phyloP scores from a whole-genome alignment of 495 filamentous ascomycete species.

The Penicillium maclennaniae region DNA sequence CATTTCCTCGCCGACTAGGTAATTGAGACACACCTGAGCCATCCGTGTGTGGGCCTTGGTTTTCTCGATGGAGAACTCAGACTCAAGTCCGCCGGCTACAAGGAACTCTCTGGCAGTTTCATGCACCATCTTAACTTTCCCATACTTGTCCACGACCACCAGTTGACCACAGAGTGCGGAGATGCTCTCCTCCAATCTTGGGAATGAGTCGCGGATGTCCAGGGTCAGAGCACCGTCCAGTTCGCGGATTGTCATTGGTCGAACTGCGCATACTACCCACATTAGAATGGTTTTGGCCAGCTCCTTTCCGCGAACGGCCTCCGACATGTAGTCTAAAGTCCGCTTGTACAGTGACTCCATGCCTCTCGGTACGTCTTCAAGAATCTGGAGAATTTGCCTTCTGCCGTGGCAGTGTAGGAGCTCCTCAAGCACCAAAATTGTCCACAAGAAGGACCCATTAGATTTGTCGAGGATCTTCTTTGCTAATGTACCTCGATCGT shows the following conservation, averaged over 20 bases:
- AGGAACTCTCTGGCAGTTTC: constrained; percentile 34
- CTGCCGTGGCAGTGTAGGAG: constrained; percentile 22
- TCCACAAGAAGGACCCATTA: constrained; percentile 36
- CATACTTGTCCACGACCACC: constrained; percentile 23
- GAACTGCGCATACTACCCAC: constrained; percentile 28
- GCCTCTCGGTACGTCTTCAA: constrained; percentile 31
- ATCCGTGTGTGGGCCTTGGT: constrained; percentile 7
- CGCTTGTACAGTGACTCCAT: constrained; percentile 33
- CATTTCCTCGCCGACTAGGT: constrained; percentile 18
- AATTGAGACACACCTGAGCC: constrained; percentile 23
- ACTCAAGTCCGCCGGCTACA: constrained; percentile 7
- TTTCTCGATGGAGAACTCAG: constrained; percentile 29
- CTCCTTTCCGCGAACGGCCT: constrained; percentile 7
- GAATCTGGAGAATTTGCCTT: constrained; percentile 22
- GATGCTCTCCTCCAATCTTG: constrained; percentile 25
- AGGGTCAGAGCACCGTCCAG: constrained; percentile 27
- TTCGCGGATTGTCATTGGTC: constrained; percentile 29
- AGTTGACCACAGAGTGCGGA: constrained; percentile 36
- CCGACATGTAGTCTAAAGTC: constrained; percentile 16
- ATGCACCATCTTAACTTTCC: constrained; percentile 29
- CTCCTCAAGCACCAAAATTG: constrained; percentile 27
- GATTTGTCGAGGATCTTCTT: constrained; percentile 31
- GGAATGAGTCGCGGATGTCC: constrained; percentile 23
- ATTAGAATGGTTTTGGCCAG: constrained; percentile 28
- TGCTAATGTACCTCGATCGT: constrained; percentile 11